Base-by-base conservation (phyloP, 345 rosid genomes). In the Adansonia digitata region DNA sequence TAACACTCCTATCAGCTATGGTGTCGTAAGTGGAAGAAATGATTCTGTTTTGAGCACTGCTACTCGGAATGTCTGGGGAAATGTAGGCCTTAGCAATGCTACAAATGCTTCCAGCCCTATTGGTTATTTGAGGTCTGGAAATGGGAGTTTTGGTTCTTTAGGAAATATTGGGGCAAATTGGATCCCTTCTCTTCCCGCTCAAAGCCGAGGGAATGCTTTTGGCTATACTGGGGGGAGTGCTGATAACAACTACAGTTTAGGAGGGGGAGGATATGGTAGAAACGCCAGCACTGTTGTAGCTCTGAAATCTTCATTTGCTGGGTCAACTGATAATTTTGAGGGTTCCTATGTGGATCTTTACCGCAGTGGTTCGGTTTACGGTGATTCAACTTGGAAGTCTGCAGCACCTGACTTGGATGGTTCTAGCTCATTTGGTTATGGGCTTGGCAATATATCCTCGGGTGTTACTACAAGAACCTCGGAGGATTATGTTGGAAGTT, bases 51-150 rank as follows among this genome's bases (percentile, higher is more conserved):
- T 89, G 72, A 88, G 85, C 82, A 80, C 88, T 59, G 77, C 79
- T 73, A 72, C 84, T 74, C 83, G 93, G 68, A 89, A 86, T 81
- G 84, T 92, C 61, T 94, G 98, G 98, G 98, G 95, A 85, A 91
- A 82, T 83, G 89, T 90, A 57, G 78, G 88, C 65, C 82, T 85
- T 51, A 79, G 56, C 69, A 76, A 67, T 79, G 80, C 75, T 24
- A n/a, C 80, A 18, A 82, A 84, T 76, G 81, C 86, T 49, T 80
- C 85, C 61, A 85, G 81, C 69, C 77, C 86, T 37, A 81, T 88
- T 83, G 74, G 81, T 60, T 82, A 81, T 68, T 35, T 88, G 75
- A 77, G 88, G 45, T 78, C 86, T 56, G 91, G 90, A 27, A 85
- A 79, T 62, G 88, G 88, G 77, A 88, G 78, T 78, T 85, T 85